These are phyloP conservation scores for Aspergillus bombycis DNA, from an alignment of 2,329 filamentous ascomycete species.

Conservation along the genomic window DNA sequence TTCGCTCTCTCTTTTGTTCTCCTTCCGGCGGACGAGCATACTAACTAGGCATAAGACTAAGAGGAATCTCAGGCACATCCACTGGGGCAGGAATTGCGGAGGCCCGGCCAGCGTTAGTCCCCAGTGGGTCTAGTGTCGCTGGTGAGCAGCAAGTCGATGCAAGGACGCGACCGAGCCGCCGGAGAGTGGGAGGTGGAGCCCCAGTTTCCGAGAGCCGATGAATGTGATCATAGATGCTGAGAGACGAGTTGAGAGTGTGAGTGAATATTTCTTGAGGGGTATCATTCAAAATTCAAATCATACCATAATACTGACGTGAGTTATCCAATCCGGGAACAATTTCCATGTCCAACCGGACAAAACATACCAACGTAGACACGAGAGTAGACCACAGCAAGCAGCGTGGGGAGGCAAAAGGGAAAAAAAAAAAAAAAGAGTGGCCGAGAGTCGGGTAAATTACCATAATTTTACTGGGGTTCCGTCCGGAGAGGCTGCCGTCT, in stretches of 20 bases:
- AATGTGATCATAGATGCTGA: conserved; percentile 15
- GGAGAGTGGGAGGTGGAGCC: conserved; percentile 21
- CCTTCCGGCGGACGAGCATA: conserved; percentile 1
- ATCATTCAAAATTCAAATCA: neutral
- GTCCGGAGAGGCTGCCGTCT: conserved; percentile 4
- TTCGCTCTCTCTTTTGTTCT: conserved; percentile 1
- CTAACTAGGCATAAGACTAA: conserved; percentile 11
- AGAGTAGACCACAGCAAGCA: conserved; percentile 3
- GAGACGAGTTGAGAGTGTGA: neutral
- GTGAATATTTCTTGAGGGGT: neutral
- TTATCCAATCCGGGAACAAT: neutral
- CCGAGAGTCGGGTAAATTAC: conserved; percentile 20
- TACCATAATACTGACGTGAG: neutral
- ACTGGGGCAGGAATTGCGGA: conserved; percentile 14
- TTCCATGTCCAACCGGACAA: neutral
- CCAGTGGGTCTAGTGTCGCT: conserved; percentile 17
- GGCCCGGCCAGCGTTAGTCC: conserved; percentile 19
- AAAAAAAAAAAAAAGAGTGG: neutral
- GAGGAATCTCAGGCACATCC: conserved; percentile 17
- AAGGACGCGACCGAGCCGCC: conserved; percentile 22
- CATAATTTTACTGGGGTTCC: conserved; percentile 6
- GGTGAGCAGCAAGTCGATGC: conserved; percentile 8
- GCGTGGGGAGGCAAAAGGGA: neutral
- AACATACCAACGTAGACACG: neutral
- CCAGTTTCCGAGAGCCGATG: conserved; percentile 26